A percentile compares a stretch with the other conserved stretches of the same genome.
These are phyloP conservation scores for Epithele typhae DNA, from an alignment of 768 basidiomycete genomes.

Conservation along the genomic window DNA sequence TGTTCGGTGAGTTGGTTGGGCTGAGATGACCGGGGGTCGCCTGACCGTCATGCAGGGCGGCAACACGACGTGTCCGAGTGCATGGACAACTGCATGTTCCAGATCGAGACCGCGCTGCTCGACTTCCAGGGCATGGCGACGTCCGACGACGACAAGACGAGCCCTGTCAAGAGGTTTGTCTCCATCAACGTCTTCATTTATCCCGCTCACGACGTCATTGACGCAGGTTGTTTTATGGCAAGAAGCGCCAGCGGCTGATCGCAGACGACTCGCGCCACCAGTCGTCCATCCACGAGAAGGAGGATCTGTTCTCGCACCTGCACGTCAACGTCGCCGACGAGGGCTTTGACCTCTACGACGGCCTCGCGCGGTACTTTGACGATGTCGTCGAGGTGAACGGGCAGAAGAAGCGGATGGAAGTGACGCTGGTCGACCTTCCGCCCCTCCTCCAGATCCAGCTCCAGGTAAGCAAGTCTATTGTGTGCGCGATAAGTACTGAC, in stretches of 20 bases:
- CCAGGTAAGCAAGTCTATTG: constrained; percentile 52
- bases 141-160: constrained; percentile 53
- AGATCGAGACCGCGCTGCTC: constrained; percentile 88
- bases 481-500: neutral
- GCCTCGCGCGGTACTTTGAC: constrained; percentile 86
- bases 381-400: constrained; percentile 86
- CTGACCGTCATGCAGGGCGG: constrained; percentile 55
- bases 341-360: constrained; percentile 91
- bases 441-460: constrained; percentile 93
- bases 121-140: constrained; percentile 57
- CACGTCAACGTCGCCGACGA: constrained; percentile 91
- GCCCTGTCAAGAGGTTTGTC: constrained; percentile 76
- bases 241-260: constrained; percentile 59
- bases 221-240: constrained; percentile 81
- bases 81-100: constrained; percentile 99
- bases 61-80: constrained; percentile 99
- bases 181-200: neutral
- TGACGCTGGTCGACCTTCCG: constrained; percentile 80
- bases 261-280: constrained; percentile 34
- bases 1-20: constrained; percentile 63
- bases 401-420: constrained; percentile 82
- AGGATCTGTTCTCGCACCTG: constrained; percentile 90
- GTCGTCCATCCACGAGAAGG: constrained; percentile 73
- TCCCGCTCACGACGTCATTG: neutral
- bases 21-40: too few relatives aligned